Base-by-base conservation (phyloP, 352 stramenopile genomes). In the Thalassiosira hispida region DNA sequence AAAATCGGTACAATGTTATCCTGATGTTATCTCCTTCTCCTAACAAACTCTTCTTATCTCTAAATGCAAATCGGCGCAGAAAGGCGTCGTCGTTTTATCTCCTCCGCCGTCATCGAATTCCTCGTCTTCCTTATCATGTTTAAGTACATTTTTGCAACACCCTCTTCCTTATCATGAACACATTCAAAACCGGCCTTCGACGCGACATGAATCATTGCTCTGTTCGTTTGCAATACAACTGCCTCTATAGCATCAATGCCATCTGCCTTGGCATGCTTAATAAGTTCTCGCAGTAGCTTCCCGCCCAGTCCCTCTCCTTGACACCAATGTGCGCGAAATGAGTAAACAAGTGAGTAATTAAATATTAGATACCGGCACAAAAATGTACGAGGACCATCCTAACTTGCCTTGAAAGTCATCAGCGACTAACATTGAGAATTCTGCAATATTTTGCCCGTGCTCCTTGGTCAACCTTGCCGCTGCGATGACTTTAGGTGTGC, bases 371-470 rank as follows among this genome's bases (percentile, higher is more conserved):
- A 42, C 5, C 33, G 11, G 33, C 11, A 12, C 9, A n/a, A 14
- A 49, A 20, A 49, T 49, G 40, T 12, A 49, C n/a, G 40, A 38
- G 31, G 31, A 3, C 31, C 31, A 38, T 3, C 8, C 3, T 49
- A 5, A 20, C 55, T 63, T 18, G 47, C 55, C 62, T 70, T 80
- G 72, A 49, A 65, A 79, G n/a, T 60, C 63, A 71, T 80, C 72
- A n/a, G 64, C 57, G 14, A 80, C 72, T 11, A 80, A 52, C 8
- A 75, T 63, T 12, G 44, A 66, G 40, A 80, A 80, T 52, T 80
- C 63, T 12, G 72, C 72, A 20, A 73, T 46, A 35, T 70, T 51
- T 16, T 52, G 29, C 20, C 72, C 72, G 47, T 80, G 72, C 16
- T 65, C 35, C 57, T 79, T 79, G 9, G 62, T 70, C 42, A 79